These are phyloP conservation scores for Xylaria intraflava DNA, from an alignment of 495 filamentous ascomycete species.

Conservation along the genomic window DNA sequence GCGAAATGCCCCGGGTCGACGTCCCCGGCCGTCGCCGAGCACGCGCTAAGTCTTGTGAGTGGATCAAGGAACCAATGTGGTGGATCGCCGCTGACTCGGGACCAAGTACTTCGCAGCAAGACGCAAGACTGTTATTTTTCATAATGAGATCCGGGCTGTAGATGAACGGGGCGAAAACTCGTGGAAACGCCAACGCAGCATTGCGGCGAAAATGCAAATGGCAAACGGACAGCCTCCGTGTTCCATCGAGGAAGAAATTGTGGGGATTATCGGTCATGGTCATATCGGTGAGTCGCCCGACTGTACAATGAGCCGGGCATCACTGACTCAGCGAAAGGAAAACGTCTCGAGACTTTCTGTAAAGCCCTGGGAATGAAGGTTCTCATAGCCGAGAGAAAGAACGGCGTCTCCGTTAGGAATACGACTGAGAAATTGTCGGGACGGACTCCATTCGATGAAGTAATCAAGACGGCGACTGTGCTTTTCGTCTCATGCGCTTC, in stretches of 20 bases:
- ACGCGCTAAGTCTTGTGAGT: constrained; percentile 39
- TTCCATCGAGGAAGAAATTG: constrained; percentile 32
- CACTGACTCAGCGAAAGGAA: constrained; percentile 4
- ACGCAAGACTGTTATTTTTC: constrained; percentile 39
- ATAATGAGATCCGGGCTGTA: constrained; percentile 22
- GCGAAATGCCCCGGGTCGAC: constrained; percentile 40
- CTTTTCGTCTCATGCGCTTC: constrained; percentile 41
- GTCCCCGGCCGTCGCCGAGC: constrained; percentile 43
- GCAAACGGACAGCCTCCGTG: constrained; percentile 21
- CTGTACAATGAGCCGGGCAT: too few species aligned
- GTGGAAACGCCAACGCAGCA: constrained; percentile 11
- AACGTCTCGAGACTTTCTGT: constrained; percentile 23
- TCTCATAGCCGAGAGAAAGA: constrained; percentile 43
- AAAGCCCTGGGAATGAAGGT: constrained; percentile 45
- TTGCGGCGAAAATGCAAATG: constrained; percentile 9
- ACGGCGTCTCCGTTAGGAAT: constrained; percentile 10
- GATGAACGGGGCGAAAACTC: constrained; percentile 28
- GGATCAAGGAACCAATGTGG: neutral
- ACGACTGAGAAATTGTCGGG: neutral
- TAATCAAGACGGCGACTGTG: constrained; percentile 37
- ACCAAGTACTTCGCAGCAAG: constrained; percentile 43
- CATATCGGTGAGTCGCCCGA: constrained; percentile 30
- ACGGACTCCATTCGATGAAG: constrained; percentile 38
- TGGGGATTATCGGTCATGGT: constrained; percentile 47
- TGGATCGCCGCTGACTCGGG: neutral